Percentiles rank a stretch among this genome's conserved stretches.
phyloP scores from a whole-genome alignment of 31 red algal genomes.

The Asparagopsis taxiformis region DNA sequence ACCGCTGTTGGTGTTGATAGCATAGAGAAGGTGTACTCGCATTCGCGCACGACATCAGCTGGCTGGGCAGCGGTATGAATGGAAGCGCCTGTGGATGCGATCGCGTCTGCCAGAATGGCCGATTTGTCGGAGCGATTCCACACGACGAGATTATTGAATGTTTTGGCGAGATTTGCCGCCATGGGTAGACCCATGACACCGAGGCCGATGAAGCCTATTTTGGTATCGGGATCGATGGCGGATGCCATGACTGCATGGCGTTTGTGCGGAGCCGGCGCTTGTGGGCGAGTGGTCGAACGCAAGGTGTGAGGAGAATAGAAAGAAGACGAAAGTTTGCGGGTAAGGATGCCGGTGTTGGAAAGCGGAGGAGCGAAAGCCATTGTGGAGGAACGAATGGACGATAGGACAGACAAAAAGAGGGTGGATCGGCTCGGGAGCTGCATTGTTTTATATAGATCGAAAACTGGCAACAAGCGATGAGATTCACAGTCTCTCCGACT shows the following conservation, averaged over 20 bases:
- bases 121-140: conserved; percentile 85
- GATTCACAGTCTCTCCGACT: no score
- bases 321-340: neutral
- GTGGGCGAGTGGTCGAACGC: neutral
- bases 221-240: neutral
- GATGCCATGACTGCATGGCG: neutral
- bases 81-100: neutral
- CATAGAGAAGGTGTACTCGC: conserved; percentile 78
- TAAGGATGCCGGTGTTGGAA: neutral
- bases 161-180: conserved; percentile 70
- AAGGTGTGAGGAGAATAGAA: neutral
- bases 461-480: no score
- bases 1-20: conserved; percentile 80
- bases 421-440: no score
- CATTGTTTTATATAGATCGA: no score
- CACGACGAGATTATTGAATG: conserved; percentile 57
- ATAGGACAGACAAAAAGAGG: no score
- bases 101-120: conserved; percentile 23
- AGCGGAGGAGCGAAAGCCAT: neutral
- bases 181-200: conserved; percentile 92
- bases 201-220: conserved; percentile 88
- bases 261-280: neutral
- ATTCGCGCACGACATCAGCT: conserved; percentile 41
- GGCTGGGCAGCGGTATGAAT: conserved; percentile 32
- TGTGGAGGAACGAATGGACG: no score